Percentiles rank a stretch among this genome's conserved stretches.
These are phyloP conservation scores for Epichloe aotearoae DNA, from an alignment of 2,329 filamentous ascomycete species.

Conservation along the genomic window DNA sequence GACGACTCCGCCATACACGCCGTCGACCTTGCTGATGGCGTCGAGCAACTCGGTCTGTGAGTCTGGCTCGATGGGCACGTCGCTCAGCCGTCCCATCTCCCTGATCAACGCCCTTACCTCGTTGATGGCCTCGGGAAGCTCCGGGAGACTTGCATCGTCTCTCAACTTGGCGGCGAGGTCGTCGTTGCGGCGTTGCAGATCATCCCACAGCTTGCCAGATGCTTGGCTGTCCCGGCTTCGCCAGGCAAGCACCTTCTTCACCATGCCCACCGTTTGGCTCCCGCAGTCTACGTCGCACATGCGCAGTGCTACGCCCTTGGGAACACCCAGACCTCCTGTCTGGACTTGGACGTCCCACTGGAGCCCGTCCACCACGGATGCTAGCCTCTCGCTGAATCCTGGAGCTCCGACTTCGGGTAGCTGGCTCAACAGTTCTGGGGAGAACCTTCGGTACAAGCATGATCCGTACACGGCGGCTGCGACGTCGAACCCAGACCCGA, in stretches of 20 bases:
- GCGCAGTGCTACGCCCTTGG: slow-evolving; percentile 59
- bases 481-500: slow-evolving; percentile 92
- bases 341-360: slow-evolving; percentile 71
- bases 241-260: slow-evolving; percentile 83
- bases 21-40: slow-evolving; percentile 54
- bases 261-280: slow-evolving; percentile 88
- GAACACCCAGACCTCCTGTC: slow-evolving; percentile 58
- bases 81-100: slow-evolving; percentile 59
- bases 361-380: slow-evolving; percentile 49
- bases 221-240: slow-evolving; percentile 47
- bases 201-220: slow-evolving; percentile 60
- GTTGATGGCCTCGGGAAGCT: slow-evolving; percentile 33
- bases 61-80: slow-evolving; percentile 77
- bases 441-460: slow-evolving; percentile 86
- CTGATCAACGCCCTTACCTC: slow-evolving; percentile 51
- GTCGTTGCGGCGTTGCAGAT: slow-evolving; percentile 63
- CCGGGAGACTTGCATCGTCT: slow-evolving; percentile 28
- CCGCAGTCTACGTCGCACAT: slow-evolving; percentile 97
- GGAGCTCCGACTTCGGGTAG: slow-evolving; percentile 53
- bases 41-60: slow-evolving; percentile 79
- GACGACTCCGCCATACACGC: slow-evolving; percentile 82
- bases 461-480: slow-evolving; percentile 86
- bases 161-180: slow-evolving; percentile 52
- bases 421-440: slow-evolving; percentile 54
- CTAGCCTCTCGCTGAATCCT: slow-evolving; percentile 54